phyloP scores from a whole-genome alignment of 345 rosid genomes.

The Ailanthus altissimus region DNA sequence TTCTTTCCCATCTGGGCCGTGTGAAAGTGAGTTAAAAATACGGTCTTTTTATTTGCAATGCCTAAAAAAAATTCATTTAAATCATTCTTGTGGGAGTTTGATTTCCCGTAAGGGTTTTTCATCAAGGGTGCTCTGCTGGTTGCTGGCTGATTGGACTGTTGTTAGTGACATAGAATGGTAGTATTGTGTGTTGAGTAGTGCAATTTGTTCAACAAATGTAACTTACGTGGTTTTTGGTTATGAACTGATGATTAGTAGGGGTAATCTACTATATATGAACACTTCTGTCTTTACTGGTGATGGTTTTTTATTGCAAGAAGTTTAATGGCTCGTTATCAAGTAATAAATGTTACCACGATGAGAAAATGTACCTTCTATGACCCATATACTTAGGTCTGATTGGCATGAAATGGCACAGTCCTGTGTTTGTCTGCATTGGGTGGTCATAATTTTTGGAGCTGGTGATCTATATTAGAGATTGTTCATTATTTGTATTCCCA shows the following conservation, averaged over 20 bases:
- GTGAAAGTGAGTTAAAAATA: not conserved
- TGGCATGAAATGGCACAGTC: not conserved
- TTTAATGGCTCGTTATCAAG: not conserved
- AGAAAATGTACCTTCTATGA: not conserved
- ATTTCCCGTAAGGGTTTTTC: not conserved
- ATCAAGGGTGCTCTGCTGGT: not conserved
- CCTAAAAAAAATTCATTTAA: constrained; percentile 1
- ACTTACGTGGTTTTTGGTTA: not conserved
- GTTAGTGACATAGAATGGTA: not conserved
- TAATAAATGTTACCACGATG: not conserved
- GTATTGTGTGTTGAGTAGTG: not conserved
- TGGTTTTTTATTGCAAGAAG: not conserved
- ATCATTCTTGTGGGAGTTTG: not conserved
- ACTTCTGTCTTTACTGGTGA: not conserved
- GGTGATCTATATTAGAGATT: no score
- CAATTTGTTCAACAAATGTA: not conserved
- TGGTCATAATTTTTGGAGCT: not conserved
- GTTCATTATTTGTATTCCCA: not conserved
- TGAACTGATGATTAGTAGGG: not conserved
- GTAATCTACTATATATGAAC: not conserved
- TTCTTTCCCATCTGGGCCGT: not conserved
- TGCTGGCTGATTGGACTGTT: not conserved
- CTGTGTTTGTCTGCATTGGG: not conserved
- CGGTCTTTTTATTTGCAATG: not conserved
- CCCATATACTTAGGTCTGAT: not conserved